Percentiles rank a stretch among this genome's conserved stretches.
These are phyloP conservation scores for Kwoniella shivajii DNA, from an alignment of 1,284 basidiomycete species.

Conservation along the genomic window DNA sequence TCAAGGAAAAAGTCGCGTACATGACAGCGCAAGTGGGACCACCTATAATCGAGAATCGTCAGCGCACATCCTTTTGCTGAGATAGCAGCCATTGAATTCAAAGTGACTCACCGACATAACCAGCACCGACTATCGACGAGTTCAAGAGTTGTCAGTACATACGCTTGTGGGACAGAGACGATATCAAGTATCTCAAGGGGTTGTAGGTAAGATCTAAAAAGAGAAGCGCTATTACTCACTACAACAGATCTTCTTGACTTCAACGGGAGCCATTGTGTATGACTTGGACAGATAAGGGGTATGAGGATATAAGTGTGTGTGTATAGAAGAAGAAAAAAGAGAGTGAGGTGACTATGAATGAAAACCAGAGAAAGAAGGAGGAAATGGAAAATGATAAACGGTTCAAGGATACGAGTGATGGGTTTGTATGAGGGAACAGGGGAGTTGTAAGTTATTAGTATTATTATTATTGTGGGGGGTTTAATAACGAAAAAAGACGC, in stretches of 20 bases:
- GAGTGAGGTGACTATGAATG: too few relatives aligned
- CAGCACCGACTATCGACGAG: conserved; percentile 74
- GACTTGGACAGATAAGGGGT: background rate
- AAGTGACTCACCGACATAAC: conserved; percentile 79
- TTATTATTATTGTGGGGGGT: too few relatives aligned
- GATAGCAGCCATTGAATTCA: background rate
- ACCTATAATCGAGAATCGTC: conserved; percentile 58
- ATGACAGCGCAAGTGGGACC: conserved; percentile 94
- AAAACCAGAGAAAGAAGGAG: too few relatives aligned
- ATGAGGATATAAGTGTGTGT: background rate
- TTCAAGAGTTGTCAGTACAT: background rate
- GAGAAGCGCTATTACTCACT: conserved; percentile 62
- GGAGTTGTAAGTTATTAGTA: too few relatives aligned
- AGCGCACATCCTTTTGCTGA: conserved; percentile 11
- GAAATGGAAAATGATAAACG: too few relatives aligned
- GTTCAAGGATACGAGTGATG: too few relatives aligned
- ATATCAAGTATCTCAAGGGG: background rate
- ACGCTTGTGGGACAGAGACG: background rate
- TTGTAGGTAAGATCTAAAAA: background rate
- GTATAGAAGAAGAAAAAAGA: background rate
- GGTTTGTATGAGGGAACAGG: too few relatives aligned
- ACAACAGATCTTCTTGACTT: conserved; percentile 86
- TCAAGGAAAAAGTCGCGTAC: conserved; percentile 21
- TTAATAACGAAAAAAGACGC: too few relatives aligned
- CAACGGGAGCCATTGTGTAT: conserved; percentile 56